Base-by-base conservation (phyloP, 2,329 filamentous ascomycete genomes). In the Trichoderma polysporum region DNA sequence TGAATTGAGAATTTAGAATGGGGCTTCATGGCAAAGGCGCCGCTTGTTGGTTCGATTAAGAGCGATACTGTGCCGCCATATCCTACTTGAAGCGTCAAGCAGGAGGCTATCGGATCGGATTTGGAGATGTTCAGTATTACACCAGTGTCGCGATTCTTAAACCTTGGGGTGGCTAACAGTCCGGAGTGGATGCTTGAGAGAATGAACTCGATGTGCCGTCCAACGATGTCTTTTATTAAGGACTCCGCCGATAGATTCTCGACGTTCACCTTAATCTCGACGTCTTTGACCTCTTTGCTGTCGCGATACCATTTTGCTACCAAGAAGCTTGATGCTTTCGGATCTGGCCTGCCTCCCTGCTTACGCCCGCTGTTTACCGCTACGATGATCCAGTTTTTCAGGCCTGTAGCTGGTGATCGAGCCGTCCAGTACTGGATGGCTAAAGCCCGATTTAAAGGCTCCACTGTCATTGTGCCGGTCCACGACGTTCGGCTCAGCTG, bases 341-440 rank as follows among this genome's bases (percentile, higher is more conserved):
- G 74, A 59, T 83, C 79, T 1, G 76, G 69, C 13, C 76, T 73
- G 13, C 73, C 77, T 10, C 79, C 78, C 49, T 77, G 75, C 66
- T 82, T 84, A 63, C 80, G 83, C 35, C 90, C 90, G 74, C 89
- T 93, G 68, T 88, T 85, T 39, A 97, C 86, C 10, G 93, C 94
- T 59, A 99, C 83, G 70, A 98, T 90, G 56, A 99, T 83, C 94
- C 95, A 99, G 76, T 89, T 97, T 81, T 96, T 97, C 17, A 86
- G 83, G 0, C 87, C 87, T 47, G 81, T 81, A 33, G 78, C 75
- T 4, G 74, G 71, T 22, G 74, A 70, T 13, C 89, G 87, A 59
- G 86, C 85, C 17, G 86, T 83, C 95, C 95, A 99, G 79, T 99
- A 99, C 74, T 97, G 94, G 37, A 99, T 86, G 10, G 93, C 88